These are phyloP conservation scores for Lyophyllum semitale DNA, from an alignment of 768 basidiomycete genomes.

Conservation along the genomic window DNA sequence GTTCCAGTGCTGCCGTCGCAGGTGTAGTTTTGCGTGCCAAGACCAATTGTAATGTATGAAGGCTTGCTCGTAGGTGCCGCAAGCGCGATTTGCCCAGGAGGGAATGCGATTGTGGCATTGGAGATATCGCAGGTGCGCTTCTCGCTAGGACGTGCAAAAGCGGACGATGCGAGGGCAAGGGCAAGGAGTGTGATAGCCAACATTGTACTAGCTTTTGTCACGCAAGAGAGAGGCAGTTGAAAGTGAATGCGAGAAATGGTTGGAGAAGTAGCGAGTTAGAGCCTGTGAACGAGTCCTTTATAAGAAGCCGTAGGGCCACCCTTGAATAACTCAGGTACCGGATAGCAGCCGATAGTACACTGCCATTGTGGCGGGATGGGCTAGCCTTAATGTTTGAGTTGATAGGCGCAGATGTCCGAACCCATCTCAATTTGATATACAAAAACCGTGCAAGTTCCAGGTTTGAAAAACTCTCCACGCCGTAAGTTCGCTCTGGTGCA, in stretches of 20 bases:
- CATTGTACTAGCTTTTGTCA: constrained; percentile 16
- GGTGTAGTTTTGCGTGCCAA: constrained; percentile 60
- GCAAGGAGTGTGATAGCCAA: constrained; percentile 25
- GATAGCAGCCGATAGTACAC: too few species aligned
- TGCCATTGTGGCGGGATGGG: too few species aligned
- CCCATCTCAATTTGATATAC: too few species aligned
- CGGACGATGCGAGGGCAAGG: constrained; percentile 20
- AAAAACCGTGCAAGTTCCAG: too few species aligned
- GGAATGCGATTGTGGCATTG: constrained; percentile 26
- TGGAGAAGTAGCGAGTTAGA: too few species aligned
- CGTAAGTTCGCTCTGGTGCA: too few species aligned
- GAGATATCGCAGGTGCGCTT: constrained; percentile 25
- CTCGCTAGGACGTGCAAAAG: constrained; percentile 12
- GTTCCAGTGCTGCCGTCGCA: constrained; percentile 42
- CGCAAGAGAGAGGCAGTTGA: not conserved
- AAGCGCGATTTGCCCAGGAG: constrained; percentile 32
- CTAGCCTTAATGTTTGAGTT: too few species aligned
- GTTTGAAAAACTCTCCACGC: too few species aligned
- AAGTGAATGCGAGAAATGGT: not conserved
- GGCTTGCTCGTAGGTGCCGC: constrained; percentile 33
- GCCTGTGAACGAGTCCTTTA: not conserved
- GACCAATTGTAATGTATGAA: constrained; percentile 43
- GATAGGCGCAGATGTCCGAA: too few species aligned
- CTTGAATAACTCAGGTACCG: too few species aligned
- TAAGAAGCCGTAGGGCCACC: too few species aligned